phyloP scores from a whole-genome alignment of 2,329 filamentous ascomycete species.

The Arthrinium phaeospermum region DNA sequence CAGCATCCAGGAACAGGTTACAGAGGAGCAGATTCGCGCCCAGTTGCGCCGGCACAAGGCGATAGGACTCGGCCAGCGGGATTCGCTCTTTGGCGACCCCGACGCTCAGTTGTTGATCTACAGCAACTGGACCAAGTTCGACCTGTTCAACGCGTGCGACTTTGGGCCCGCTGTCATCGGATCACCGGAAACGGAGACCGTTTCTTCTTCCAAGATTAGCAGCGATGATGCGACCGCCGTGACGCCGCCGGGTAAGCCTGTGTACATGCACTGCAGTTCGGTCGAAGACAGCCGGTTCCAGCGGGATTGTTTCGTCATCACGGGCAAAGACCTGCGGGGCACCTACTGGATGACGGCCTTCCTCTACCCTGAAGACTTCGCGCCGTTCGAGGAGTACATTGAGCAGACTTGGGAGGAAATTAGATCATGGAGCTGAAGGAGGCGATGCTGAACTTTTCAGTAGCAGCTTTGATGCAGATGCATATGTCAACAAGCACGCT shows the following conservation, averaged over 20 bases:
- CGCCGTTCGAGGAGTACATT: constrained; percentile 23
- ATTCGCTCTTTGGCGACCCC: background rate
- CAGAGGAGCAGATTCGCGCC: background rate
- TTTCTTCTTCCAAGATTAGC: background rate
- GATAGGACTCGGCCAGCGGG: background rate
- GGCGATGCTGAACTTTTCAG: background rate
- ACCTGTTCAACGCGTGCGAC: constrained; percentile 8
- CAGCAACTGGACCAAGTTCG: background rate
- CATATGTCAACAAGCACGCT: background rate
- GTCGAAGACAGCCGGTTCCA: constrained; percentile 23
- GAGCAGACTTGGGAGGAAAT: constrained; percentile 21
- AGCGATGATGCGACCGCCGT: background rate
- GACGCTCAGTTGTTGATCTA: background rate
- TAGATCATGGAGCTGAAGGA: background rate
- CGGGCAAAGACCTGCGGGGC: constrained; percentile 24
- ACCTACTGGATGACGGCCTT: constrained; percentile 26
- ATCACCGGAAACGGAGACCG: background rate
- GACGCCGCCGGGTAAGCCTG: constrained; percentile 21
- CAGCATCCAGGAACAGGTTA: background rate
- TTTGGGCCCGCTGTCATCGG: constrained; percentile 20
- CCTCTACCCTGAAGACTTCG: constrained; percentile 24
- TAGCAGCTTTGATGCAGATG: background rate
- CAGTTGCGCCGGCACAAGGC: background rate
- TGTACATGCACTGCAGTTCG: constrained; percentile 24
- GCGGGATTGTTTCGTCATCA: constrained; percentile 24